These are phyloP conservation scores for Neonectria sp. DNA, from an alignment of 2,329 filamentous ascomycete species.

Conservation along the genomic window DNA sequence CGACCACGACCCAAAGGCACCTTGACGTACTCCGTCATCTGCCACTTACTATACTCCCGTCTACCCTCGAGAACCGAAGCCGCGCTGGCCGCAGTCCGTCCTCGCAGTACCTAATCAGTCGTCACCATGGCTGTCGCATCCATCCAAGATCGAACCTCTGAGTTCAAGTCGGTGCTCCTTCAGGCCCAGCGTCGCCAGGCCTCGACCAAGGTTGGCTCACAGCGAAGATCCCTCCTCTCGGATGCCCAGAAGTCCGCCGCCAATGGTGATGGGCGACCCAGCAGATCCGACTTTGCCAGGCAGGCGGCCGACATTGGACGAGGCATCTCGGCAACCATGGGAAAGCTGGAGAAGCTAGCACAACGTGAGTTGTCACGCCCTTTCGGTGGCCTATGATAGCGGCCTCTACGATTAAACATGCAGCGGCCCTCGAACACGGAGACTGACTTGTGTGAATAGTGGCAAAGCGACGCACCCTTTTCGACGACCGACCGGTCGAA, in stretches of 20 bases:
- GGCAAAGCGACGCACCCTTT: slow-evolving; percentile 96
- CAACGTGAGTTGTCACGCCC: slow-evolving; percentile 70
- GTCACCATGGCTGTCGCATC: slow-evolving; percentile 75
- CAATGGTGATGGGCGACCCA: slow-evolving; percentile 67
- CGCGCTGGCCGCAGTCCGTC: slow-evolving; percentile 55
- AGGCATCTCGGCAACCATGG: slow-evolving; percentile 93
- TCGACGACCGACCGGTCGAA: slow-evolving; percentile 96
- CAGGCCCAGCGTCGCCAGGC: slow-evolving; percentile 88
- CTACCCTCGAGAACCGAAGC: slow-evolving; percentile 42
- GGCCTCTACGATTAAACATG: background rate
- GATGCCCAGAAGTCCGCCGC: slow-evolving; percentile 79
- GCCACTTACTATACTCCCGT: slow-evolving; percentile 10
- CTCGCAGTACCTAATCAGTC: slow-evolving; percentile 35
- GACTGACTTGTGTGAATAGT: slow-evolving; percentile 63
- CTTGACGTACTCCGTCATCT: slow-evolving; percentile 9
- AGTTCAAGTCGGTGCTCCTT: slow-evolving; percentile 92
- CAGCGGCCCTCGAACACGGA: background rate
- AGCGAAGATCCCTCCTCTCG: slow-evolving; percentile 85
- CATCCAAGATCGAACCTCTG: slow-evolving; percentile 95
- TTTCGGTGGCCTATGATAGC: background rate
- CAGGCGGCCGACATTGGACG: slow-evolving; percentile 92
- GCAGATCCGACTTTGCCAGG: slow-evolving; percentile 91
- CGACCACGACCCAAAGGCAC: background rate
- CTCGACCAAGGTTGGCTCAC: slow-evolving; percentile 81
- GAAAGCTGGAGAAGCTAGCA: slow-evolving; percentile 92